These are phyloP conservation scores for Dimocarpus longan DNA, from an alignment of 345 rosid genomes.

Conservation along the genomic window DNA sequence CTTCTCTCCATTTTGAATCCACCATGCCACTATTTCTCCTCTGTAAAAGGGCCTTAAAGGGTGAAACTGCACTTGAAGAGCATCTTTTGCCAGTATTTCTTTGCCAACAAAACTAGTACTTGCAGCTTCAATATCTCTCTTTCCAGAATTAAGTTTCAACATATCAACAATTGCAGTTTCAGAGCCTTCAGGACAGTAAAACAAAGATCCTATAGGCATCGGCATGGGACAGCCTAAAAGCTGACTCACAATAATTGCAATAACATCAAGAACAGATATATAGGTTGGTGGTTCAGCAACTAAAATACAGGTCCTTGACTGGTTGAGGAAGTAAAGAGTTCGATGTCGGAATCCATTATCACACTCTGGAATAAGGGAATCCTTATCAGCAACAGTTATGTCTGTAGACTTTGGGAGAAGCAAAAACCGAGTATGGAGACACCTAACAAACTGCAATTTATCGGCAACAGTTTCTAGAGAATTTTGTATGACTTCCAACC, in stretches of 20 bases:
- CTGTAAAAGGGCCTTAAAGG: constrained; percentile 91
- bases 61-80: constrained; percentile 83
- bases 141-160: constrained; percentile 63
- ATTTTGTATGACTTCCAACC: constrained; percentile 47
- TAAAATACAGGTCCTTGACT: constrained; percentile 54
- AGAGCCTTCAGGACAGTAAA: constrained; percentile 77
- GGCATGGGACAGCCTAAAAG: constrained; percentile 71
- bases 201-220: constrained; percentile 72
- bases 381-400: constrained; percentile 57
- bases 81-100: constrained; percentile 80
- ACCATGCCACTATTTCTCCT: constrained; percentile 95
- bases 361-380: constrained; percentile 67
- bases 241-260: constrained; percentile 79
- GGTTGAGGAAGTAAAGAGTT: constrained; percentile 64
- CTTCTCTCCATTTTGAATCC: constrained; percentile 71
- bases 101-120: constrained; percentile 58
- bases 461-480: constrained; percentile 60
- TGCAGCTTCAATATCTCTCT: constrained; percentile 46
- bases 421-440: constrained; percentile 68
- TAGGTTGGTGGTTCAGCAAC: constrained; percentile 84
- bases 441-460: constrained; percentile 73
- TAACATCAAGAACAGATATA: constrained; percentile 69
- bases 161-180: constrained; percentile 58
- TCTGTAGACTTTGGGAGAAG: constrained; percentile 67
- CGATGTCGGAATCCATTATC: constrained; percentile 57